Percentiles rank a stretch among this genome's conserved stretches.
These are phyloP conservation scores for Erythrophleum ivorense DNA, from an alignment of 331 rosid genomes.

Conservation along the genomic window DNA sequence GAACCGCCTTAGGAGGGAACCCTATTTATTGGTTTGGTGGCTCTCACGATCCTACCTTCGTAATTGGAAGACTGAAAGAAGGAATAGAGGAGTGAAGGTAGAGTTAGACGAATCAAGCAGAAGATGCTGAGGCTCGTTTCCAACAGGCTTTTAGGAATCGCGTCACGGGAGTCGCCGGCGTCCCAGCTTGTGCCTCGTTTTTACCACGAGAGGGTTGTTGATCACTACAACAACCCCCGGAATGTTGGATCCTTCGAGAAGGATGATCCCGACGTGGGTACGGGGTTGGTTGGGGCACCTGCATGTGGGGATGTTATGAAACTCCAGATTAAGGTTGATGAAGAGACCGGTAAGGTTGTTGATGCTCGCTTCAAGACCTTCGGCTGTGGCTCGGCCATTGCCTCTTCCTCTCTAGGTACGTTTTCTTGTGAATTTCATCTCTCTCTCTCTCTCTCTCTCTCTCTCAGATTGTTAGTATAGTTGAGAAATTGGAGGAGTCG, in stretches of 20 bases:
- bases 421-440: neutral
- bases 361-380: conserved; percentile 95
- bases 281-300: conserved; percentile 88
- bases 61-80: neutral
- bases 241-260: conserved; percentile 88
- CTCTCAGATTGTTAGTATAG: neutral
- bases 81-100: neutral
- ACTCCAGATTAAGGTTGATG: conserved; percentile 87
- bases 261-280: conserved; percentile 78
- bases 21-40: neutral
- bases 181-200: conserved; percentile 51
- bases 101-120: neutral
- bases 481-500: neutral
- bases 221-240: conserved; percentile 86
- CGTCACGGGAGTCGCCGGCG: conserved; percentile 41
- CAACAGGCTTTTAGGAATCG: conserved; percentile 53
- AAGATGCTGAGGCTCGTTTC: conserved; percentile 64
- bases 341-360: conserved; percentile 70
- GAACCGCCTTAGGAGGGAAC: neutral
- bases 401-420: conserved; percentile 88
- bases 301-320: conserved; percentile 96
- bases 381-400: conserved; percentile 93
- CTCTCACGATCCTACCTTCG: too few relatives aligned
- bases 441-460: neutral
- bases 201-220: conserved; percentile 89